Percentiles rank a stretch among this genome's conserved stretches.
These are phyloP conservation scores for Hymenoscyphus linearis DNA, from an alignment of 2,329 filamentous ascomycete species.

Conservation along the genomic window DNA sequence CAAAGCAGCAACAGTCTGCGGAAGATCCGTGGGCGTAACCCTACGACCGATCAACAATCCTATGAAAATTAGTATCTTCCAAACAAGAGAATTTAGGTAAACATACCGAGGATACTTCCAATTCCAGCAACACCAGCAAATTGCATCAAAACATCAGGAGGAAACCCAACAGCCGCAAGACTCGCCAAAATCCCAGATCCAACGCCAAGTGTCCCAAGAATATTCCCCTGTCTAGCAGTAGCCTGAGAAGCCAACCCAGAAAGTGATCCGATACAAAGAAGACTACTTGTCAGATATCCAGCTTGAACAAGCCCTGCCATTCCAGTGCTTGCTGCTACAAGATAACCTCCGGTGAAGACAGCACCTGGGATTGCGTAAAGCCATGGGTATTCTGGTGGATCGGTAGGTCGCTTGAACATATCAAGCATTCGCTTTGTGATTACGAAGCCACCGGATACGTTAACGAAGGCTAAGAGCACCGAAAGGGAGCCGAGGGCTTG, in stretches of 20 bases:
- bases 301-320: conserved; percentile 81
- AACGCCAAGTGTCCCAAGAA: conserved; percentile 82
- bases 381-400: conserved; percentile 85
- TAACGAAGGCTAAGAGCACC: conserved; percentile 81
- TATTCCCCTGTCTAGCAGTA: conserved; percentile 79
- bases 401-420: conserved; percentile 81
- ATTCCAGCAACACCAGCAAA: conserved; percentile 71
- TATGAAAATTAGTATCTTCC: conserved; percentile 4
- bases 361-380: conserved; percentile 73
- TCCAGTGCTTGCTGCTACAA: conserved; percentile 75
- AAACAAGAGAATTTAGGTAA: not conserved
- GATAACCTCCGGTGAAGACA: conserved; percentile 74
- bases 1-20: conserved; percentile 82
- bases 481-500: conserved; percentile 74
- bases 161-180: conserved; percentile 73
- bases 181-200: conserved; percentile 78
- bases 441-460: conserved; percentile 83
- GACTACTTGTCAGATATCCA: conserved; percentile 77
- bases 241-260: conserved; percentile 76
- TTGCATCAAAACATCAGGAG: conserved; percentile 71
- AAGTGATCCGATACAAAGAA: conserved; percentile 80
- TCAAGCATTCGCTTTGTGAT: conserved; percentile 92
- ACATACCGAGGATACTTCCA: conserved; percentile 57
- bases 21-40: conserved; percentile 82
- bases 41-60: conserved; percentile 75